phyloP scores from a whole-genome alignment of 768 basidiomycete species.

The Holtermannia corniformis region DNA sequence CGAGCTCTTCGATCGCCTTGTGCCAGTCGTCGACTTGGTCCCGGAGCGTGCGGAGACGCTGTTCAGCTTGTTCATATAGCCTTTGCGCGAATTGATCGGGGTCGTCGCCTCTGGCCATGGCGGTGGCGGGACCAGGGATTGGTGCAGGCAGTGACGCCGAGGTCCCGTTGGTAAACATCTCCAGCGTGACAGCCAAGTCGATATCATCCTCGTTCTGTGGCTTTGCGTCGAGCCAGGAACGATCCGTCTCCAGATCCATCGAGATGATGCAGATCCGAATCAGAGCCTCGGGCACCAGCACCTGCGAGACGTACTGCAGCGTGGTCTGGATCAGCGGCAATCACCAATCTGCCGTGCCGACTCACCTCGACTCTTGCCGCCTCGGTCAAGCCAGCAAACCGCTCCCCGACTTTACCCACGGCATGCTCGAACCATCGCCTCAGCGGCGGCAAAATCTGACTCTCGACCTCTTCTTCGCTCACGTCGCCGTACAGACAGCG shows the following conservation, averaged over 20 bases:
- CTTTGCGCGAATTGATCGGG: not conserved
- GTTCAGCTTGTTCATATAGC: not conserved
- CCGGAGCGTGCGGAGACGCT: not conserved
- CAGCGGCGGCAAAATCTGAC: conserved; percentile 25
- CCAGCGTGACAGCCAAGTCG: not conserved
- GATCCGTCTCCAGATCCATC: not conserved
- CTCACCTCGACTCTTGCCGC: not conserved
- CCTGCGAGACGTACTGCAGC: not conserved
- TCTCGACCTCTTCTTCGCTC: conserved; percentile 8
- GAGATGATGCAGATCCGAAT: not conserved
- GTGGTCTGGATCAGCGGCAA: not conserved
- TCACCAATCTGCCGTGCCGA: not conserved
- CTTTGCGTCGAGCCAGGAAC: not conserved
- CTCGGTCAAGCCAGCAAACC: not conserved
- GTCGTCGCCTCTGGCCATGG: not conserved
- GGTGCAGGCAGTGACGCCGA: not conserved
- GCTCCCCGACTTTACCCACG: not conserved
- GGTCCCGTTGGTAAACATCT: not conserved
- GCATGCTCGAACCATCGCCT: conserved; percentile 12
- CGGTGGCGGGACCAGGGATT: not conserved
- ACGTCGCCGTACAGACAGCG: conserved; percentile 17
- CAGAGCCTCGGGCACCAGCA: not conserved
- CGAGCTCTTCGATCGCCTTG: not conserved
- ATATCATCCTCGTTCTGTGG: not conserved
- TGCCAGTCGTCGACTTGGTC: not conserved